Evolutionary conservation across 495 filamentous ascomycete species (phyloP).

Genomic region (Aspergillus egyptiacus): DNA sequence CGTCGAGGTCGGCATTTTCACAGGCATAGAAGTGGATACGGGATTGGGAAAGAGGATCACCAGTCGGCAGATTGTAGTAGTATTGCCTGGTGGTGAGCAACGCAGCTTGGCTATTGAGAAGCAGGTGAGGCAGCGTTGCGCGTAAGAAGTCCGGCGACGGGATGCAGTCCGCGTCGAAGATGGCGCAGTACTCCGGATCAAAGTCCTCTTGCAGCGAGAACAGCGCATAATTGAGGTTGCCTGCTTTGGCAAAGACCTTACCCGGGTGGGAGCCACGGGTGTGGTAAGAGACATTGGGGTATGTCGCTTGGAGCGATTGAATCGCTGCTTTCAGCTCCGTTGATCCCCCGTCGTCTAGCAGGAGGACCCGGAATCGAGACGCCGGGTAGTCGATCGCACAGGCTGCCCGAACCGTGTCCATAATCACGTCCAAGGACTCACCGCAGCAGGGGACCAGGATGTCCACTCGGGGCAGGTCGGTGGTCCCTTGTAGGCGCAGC

Average conservation of each 20-base stretch:
- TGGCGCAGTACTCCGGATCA: constrained; percentile 35
- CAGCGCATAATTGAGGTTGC: constrained; percentile 50
- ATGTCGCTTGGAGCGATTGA: constrained; percentile 18
- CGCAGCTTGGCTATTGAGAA: constrained; percentile 27
- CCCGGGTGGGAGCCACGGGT: constrained; percentile 37
- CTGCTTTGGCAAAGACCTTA: constrained; percentile 46
- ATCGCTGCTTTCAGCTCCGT: constrained; percentile 27
- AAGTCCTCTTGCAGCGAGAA: constrained; percentile 32
- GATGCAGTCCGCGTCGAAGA: constrained; percentile 42
- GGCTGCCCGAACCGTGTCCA: constrained; percentile 47
- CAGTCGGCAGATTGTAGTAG: constrained; percentile 47
- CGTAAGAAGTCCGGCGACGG: constrained; percentile 45
- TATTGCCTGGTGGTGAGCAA: constrained; percentile 35
- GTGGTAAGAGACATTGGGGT: constrained; percentile 43
- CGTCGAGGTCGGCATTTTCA: constrained; percentile 27
- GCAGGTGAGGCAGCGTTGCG: constrained; percentile 44
- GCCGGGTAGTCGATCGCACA: constrained; percentile 43
- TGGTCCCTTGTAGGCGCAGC: constrained; percentile 20
- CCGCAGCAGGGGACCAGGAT: constrained; percentile 45
- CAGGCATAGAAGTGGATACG: constrained; percentile 40
- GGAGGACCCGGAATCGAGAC: constrained; percentile 39
- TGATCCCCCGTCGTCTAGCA: constrained; percentile 47
- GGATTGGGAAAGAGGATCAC: constrained; percentile 44
- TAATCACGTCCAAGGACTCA: constrained; percentile 44
- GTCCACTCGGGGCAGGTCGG: constrained; percentile 38